Evolutionary conservation across 345 rosid species (phyloP).

Genomic region (Durio zibethinus): DNA sequence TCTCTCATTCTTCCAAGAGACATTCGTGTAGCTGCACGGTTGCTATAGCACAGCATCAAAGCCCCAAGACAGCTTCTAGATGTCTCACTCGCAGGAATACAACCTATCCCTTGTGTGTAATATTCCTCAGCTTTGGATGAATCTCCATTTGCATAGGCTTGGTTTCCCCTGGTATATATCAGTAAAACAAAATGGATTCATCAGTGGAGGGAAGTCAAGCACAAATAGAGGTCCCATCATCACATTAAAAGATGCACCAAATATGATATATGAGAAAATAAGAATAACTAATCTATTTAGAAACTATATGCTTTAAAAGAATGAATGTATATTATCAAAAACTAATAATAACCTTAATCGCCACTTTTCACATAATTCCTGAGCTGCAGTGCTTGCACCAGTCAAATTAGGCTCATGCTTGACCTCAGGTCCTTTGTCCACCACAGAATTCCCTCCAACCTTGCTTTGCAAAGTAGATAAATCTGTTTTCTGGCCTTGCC

Average conservation of each 20-base stretch:
- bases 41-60: constrained; percentile 89
- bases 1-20: constrained; percentile 88
- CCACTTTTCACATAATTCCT: constrained; percentile 98
- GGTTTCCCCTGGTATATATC: constrained; percentile 73
- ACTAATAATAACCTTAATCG: constrained; percentile 64
- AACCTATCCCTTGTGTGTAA: constrained; percentile 75
- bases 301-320: neutral
- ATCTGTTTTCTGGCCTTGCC: constrained; percentile 36
- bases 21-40: constrained; percentile 90
- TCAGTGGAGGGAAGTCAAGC: neutral
- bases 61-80: constrained; percentile 83
- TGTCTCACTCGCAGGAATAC: constrained; percentile 58
- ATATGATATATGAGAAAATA: constrained; percentile 5
- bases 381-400: constrained; percentile 47
- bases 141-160: constrained; percentile 74
- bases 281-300: neutral
- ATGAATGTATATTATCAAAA: neutral
- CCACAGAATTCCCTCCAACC: constrained; percentile 32
- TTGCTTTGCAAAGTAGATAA: constrained; percentile 31
- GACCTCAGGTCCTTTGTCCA: constrained; percentile 37
- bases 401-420: constrained; percentile 39
- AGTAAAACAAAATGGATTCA: constrained; percentile 23
- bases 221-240: constrained; percentile 6
- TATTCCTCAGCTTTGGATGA: constrained; percentile 75
- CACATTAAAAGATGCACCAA: constrained; percentile 2